phyloP scores from a whole-genome alignment of 163 green algal genomes.

The Dunaliella salina region DNA sequence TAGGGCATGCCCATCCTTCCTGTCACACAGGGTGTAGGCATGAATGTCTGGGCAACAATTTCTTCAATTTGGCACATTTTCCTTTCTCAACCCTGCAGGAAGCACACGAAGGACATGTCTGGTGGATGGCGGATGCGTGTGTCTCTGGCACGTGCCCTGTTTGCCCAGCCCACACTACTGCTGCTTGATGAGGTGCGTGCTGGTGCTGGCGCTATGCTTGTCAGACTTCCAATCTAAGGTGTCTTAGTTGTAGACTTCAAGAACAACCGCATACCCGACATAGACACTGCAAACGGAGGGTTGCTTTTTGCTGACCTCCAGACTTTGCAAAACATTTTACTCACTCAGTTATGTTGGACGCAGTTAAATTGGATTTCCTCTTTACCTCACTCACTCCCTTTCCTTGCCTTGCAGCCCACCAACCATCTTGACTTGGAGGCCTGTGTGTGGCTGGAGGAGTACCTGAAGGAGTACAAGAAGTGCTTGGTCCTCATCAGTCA shows the following conservation, averaged over 20 bases:
- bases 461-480: slow-evolving; percentile 85
- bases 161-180: slow-evolving; percentile 87
- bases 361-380: neutral
- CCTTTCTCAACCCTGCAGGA: slow-evolving; percentile 1
- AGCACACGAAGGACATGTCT: slow-evolving; percentile 31
- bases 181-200: slow-evolving; percentile 71
- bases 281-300: neutral
- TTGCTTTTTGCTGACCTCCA: neutral
- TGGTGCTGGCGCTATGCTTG: neutral
- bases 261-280: neutral
- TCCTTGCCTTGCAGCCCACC: slow-evolving; percentile 2
- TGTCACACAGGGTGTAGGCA: no score
- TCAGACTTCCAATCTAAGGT: slow-evolving; percentile 21
- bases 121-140: slow-evolving; percentile 96
- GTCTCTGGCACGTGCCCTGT: slow-evolving; percentile 85
- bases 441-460: slow-evolving; percentile 96
- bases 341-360: neutral
- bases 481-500: slow-evolving; percentile 84
- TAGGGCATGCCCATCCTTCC: no score
- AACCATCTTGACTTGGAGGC: slow-evolving; percentile 85
- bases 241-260: neutral
- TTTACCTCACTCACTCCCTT: neutral
- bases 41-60: no score
- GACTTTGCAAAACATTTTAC: neutral
- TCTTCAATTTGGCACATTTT: neutral